A percentile compares a stretch with the other conserved stretches of the same genome.
These are phyloP conservation scores for Cardiosporidium cionae DNA, from an alignment of 169 alveolate genomes.

Conservation along the genomic window DNA sequence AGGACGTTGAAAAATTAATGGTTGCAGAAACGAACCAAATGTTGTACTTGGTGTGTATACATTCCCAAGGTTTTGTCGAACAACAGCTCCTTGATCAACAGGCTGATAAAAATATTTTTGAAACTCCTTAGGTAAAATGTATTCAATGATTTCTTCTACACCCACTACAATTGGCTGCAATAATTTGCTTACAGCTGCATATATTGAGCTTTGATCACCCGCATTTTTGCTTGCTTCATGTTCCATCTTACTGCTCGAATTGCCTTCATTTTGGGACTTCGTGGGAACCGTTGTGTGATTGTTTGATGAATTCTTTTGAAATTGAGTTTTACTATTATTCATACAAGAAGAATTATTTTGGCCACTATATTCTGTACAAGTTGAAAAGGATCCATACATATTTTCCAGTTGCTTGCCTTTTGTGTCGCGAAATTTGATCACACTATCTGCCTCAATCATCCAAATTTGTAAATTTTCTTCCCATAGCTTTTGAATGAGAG, in stretches of 20 bases:
- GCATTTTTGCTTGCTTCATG: too few relatives aligned
- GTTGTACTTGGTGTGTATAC: not conserved
- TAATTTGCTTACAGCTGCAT: too few relatives aligned
- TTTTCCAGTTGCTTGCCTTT: too few relatives aligned
- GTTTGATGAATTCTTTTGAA: not conserved
- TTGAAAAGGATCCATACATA: too few relatives aligned
- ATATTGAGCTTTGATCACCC: too few relatives aligned
- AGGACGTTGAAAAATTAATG: not conserved
- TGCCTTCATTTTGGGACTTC: not conserved
- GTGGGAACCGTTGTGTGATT: too few relatives aligned
- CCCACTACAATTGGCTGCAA: too few relatives aligned
- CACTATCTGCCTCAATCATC: not conserved
- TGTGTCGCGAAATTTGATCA: too few relatives aligned
- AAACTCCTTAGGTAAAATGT: too few relatives aligned
- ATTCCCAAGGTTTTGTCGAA: not conserved
- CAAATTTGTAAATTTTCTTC: not conserved
- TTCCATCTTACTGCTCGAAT: not conserved
- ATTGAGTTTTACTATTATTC: not conserved
- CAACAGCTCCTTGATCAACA: not conserved
- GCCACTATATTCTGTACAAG: not conserved
- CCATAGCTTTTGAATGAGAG: not conserved
- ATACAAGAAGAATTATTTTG: not conserved
- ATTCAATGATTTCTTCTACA: too few relatives aligned
- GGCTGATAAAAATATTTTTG: not conserved
- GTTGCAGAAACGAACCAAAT: not conserved